Base-by-base conservation (phyloP, 192 early-diverging fungal genomes). In the Linnemannia hyalina region DNA sequence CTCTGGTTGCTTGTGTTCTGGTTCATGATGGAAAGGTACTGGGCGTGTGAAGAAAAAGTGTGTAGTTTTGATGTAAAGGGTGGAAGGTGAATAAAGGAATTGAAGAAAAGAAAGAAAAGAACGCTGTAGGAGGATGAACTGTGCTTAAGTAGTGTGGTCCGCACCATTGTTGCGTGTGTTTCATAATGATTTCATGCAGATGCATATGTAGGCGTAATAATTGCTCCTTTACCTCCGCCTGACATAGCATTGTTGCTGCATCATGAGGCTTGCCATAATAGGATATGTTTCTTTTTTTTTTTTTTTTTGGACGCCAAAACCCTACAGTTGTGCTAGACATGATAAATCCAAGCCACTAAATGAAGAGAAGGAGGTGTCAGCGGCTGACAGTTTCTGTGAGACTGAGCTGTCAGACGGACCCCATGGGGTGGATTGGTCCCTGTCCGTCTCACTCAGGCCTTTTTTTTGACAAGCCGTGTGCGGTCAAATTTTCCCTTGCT, bases 11-110 rank as follows among this genome's bases (percentile, higher is more conserved):
- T 35, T 40, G 49, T n/a, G 46, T 73, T 73, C 41, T 55, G 52
- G 77, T 79, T 60, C 77, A 79, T 79, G 60, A 41, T 18, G 74
- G 38, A 40, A 63, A 60, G 32, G 68, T 83, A 72, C 13, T 82
- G 38, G 70, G 22, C 22, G 22, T 57, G 54, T 57, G 55, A 26
- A 57, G n/a, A 57, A 57, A 57, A 52, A 18, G 11, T 55, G n/a
- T 57, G 55, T 57, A 26, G 55, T 55, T 55, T 55, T 55, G 22
- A 55, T 55, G 52, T 18, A 57, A n/a, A 52, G 0, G 20, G 18
- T 52, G 4, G 18, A 0, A 20, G 49, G 18, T 52, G 16, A 52
- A 52, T 52, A 26, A 9, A 57, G 10, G n/a, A 22, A 54, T 6
- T 26, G 7, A 57, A 26, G 55, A 57, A 57, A 55, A 23, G 52